These are phyloP conservation scores for Aspergillus pseudotamarii DNA, from an alignment of 2,329 filamentous ascomycete species.

Conservation along the genomic window DNA sequence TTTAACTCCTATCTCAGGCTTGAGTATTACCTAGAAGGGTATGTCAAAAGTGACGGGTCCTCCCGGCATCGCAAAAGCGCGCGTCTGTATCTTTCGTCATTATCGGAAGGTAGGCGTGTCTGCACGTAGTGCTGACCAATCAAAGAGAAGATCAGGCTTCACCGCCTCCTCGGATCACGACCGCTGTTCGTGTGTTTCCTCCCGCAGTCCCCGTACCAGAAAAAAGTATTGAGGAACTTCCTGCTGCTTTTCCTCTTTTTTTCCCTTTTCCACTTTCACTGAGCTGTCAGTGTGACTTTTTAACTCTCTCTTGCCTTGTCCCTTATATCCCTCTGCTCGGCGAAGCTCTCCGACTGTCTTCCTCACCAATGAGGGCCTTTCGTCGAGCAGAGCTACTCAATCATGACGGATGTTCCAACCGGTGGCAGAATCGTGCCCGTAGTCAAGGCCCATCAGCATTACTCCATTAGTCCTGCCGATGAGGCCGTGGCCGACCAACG, in stretches of 20 bases:
- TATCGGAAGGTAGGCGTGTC: background rate
- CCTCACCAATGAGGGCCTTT: constrained; percentile 38
- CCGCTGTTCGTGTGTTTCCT: constrained; percentile 2
- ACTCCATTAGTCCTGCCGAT: constrained; percentile 22
- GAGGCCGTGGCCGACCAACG: constrained; percentile 17
- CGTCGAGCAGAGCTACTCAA: constrained; percentile 36
- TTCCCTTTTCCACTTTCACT: constrained; percentile 6
- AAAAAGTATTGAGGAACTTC: constrained; percentile 6
- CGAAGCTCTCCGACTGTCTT: constrained; percentile 18
- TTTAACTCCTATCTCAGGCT: too few species aligned
- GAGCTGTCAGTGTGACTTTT: constrained; percentile 18
- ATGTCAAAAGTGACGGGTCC: background rate
- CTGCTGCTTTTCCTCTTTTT: background rate
- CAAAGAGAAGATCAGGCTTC: background rate
- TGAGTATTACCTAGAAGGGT: too few species aligned
- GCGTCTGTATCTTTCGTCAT: constrained; percentile 6
- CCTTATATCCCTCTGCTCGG: constrained; percentile 21
- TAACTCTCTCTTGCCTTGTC: constrained; percentile 15
- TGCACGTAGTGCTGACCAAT: constrained; percentile 1
- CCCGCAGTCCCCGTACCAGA: constrained; percentile 15
- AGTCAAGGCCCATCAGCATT: constrained; percentile 33
- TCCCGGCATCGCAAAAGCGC: background rate
- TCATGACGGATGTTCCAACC: constrained; percentile 42
- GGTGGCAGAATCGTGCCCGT: constrained; percentile 48
- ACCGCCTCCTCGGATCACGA: constrained; percentile 6